Percentiles rank a stretch among this genome's conserved stretches.
Evolutionary conservation across 345 rosid genomes (phyloP).

Genomic region (Aegle marmelos): DNA sequence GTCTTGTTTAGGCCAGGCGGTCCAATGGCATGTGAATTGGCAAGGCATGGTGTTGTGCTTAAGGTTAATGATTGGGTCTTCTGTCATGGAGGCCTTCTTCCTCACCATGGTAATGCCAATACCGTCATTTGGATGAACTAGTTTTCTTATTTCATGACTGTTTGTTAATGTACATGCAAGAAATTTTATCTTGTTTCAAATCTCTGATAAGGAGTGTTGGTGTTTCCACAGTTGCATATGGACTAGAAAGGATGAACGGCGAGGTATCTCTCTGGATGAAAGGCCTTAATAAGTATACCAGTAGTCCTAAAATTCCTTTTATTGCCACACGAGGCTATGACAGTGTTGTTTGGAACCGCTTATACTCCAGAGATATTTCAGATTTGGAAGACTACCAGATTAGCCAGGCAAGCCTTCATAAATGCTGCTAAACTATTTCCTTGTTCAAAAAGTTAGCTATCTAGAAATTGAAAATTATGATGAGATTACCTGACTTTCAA

Average conservation of each 20-base stretch:
- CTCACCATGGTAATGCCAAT: slow-evolving; percentile 67
- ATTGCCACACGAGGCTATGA: slow-evolving; percentile 76
- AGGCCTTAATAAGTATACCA: slow-evolving; percentile 45
- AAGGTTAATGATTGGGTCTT: slow-evolving; percentile 90
- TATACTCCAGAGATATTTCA: slow-evolving; percentile 69
- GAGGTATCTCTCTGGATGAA: slow-evolving; percentile 93
- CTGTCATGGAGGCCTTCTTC: slow-evolving; percentile 96
- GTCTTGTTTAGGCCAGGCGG: slow-evolving; percentile 81
- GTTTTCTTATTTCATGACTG: neutral
- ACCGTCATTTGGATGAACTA: slow-evolving; percentile 10
- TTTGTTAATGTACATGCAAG: neutral
- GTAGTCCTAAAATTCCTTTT: slow-evolving; percentile 55
- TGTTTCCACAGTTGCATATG: slow-evolving; percentile 66
- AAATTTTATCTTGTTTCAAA: slow-evolving; percentile 14
- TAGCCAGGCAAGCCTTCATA: slow-evolving; percentile 52
- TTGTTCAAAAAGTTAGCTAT: neutral
- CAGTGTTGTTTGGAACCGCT: slow-evolving; percentile 90
- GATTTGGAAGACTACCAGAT: slow-evolving; percentile 58
- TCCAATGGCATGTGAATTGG: slow-evolving; percentile 70
- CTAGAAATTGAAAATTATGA: neutral
- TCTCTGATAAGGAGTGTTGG: slow-evolving; percentile 32
- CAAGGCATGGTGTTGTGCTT: slow-evolving; percentile 66
- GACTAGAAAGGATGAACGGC: slow-evolving; percentile 75
- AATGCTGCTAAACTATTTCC: neutral
- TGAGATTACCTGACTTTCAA: neutral